Base-by-base conservation (phyloP, 257 asterid genomes). In the Solanum arcanum region DNA sequence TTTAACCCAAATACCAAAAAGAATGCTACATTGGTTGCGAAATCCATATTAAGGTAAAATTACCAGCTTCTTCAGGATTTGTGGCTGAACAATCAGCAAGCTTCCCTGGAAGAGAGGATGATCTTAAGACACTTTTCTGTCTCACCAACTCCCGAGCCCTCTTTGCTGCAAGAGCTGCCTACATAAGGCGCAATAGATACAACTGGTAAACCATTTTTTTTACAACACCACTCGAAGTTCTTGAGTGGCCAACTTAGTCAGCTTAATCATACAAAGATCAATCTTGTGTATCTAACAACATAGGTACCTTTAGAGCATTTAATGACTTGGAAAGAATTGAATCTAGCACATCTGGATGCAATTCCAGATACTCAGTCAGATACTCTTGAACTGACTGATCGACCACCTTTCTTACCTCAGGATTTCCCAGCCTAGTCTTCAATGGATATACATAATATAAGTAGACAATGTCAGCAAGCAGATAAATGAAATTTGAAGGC, bases 161-260 rank as follows among this genome's bases (percentile, higher is more conserved):
- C 92, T 96, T 96, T 82, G 99, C 99, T 59, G 99, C 99, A 87
- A 94, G 90, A 83, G 99, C 99, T 87, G 99, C 99, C 99, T 97
- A 88, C 82, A 89, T 46, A 87, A 69, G 29, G 69, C 76, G 87
- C 37, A 83, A 86, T 23, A 83, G 59, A 84, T 29, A 66, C 9
- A 62, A 14, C 82, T 46, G 86, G 80, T 83, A 86, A 49, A 60
- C 60, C 60, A 49, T 81, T 81, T 47, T 77, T 46, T 52, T 81
- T 46, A n/a, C 47, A 41, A 83, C 31, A 39, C 84, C 44, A 35
- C n/a, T 29, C 37, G 25, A 56, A 20, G 25, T 44, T 27, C 86
- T 72, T 35, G 47, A 64, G 86, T 37, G 12, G 84, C 87, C 77
- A 68, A 56, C 90, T 68, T 52, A 76, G 73, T 16, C 81, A 84